Evolutionary conservation across 106 monocot genomes (phyloP), one percentile per base, ranked within the genome.

Genomic region (Cymbidium sinense): DNA sequence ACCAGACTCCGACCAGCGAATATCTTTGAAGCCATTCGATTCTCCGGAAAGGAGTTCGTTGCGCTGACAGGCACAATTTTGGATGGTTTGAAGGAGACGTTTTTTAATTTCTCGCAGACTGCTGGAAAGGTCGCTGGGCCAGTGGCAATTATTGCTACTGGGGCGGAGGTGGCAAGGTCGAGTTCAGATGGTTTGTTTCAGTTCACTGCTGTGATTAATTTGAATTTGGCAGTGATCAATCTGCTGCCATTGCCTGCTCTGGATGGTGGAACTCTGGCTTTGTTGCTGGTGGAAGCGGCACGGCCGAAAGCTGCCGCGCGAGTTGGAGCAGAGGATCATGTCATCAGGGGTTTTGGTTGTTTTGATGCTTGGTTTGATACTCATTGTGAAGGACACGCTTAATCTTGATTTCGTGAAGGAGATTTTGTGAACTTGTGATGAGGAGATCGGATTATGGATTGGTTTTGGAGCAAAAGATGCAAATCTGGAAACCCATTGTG

Each of bases 381-480:
- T 96, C 43, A 96, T 96, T 77, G 93, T 93, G 64, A 89, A 89
- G 23, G 93, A 93, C 73, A 96, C 96, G 13, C 87, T 96, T 35
- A 93, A 93, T 70, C 88, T 96, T 41, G 91, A 96, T 78, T 96
- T 96, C 76, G 82, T 96, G n/a, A 96, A 87, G 86, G 91, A 93
- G 82, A 86, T 89, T 61, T 89, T 93, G 88, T 93, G 82, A 86
- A 87, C 62, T 89, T 93, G 88, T 93, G 85, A 89, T 75, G 18
- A 69, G 29, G 23, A 62, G 61, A 11, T 69, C 33, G 15, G 4
- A 17, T 3, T 33, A 2, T 69, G 33, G 34, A 34, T 33, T 69
- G 29, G 31, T 47, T 47, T 47, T 47, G 47, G 47, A 47, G 17
- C 47, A 1, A 47, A 47, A 0, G 5, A 13, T 31, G 33, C 12